Conservation (phyloP, 2,329 filamentous ascomycete species). For the Pleomassaria siparia region DNA sequence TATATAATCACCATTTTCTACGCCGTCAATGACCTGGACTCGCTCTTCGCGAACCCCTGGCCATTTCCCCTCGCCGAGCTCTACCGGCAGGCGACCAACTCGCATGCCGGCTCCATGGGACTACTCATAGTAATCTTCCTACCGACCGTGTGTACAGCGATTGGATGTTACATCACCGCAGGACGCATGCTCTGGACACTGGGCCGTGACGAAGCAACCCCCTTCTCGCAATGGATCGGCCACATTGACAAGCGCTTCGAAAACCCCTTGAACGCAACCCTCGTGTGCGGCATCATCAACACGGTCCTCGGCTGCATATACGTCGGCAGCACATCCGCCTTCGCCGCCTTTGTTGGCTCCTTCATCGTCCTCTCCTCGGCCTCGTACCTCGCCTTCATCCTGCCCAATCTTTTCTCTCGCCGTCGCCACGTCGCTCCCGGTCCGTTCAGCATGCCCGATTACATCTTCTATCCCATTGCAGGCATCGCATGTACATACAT, state of each 20-base stretch:
- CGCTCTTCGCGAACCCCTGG: constrained; percentile 52
- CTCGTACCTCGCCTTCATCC: constrained; percentile 65
- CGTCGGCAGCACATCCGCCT: constrained; percentile 66
- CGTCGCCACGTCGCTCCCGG: constrained; percentile 54
- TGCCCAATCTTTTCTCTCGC: constrained; percentile 49
- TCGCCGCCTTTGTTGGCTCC: constrained; percentile 65
- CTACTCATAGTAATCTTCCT: constrained; percentile 57
- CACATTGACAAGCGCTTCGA: constrained; percentile 50
- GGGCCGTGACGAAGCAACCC: constrained; percentile 59
- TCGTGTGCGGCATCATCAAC: constrained; percentile 53
- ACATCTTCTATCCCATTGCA: constrained; percentile 51
- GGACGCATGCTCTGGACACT: constrained; percentile 67
- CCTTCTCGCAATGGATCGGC: constrained; percentile 53
- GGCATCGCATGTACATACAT: constrained; percentile 60
- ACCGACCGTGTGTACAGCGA: constrained; percentile 54
- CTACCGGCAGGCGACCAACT: constrained; percentile 55
- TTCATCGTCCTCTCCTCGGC: constrained; percentile 58
- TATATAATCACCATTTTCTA: constrained; percentile 54
- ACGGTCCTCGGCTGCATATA: constrained; percentile 66
- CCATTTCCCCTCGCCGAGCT: constrained; percentile 67
- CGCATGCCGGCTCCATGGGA: constrained; percentile 44
- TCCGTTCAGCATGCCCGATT: constrained; percentile 57
- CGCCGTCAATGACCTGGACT: constrained; percentile 59
- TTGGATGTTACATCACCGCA: constrained; percentile 61
- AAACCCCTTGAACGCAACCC: constrained; percentile 59